Base-by-base conservation (phyloP, 805 yeast genomes). In the Ogataea pilisensis region DNA sequence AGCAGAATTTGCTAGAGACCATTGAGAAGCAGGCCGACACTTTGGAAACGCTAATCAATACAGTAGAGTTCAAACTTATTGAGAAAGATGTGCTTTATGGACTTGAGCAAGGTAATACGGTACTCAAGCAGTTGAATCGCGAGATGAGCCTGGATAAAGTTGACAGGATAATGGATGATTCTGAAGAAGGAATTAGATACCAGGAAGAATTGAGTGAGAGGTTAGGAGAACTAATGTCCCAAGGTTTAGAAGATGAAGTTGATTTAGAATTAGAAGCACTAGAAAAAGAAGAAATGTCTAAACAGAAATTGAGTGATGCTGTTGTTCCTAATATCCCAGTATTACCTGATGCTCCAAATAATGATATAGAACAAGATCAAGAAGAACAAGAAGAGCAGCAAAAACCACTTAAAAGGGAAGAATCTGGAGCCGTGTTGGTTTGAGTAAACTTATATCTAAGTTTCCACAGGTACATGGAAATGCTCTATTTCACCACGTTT, bases 51-150 rank as follows among this genome's bases (percentile, higher is more conserved):
- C 73, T 93, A 60, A 83, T 87, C 8, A 75, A 80, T 18, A 81
- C 81, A 8, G 84, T 93, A 28, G 98, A 93, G 62, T 89, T 88
- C 65, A 91, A 95, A 54, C 65, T 87, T 43, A 80, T 93, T 25
- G 98, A 93, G 58, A 78, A 80, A 47, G 95, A 89, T 53, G 89
- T 93, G 31, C 50, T 90, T 3, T 75, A 74, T 43, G 96, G 97
- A 0, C 66, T 93, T 24, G 72, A 80, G 50, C 81, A 83, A 49
- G 98, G 99, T 19, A 89, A 85, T 55, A 65, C 72, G 38, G 86
- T 87, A 11, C 72, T 93, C 50, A 81, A 75, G 49, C 79, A 77
- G 50, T 69, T 93, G 44, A 93, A 93, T 60, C 65, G 68, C 35
- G 96, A 91, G 53, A 76, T 90, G 76, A 79, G 77, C 27, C 57